These are phyloP conservation scores for Macrocybe gigantea DNA, from an alignment of 768 basidiomycete species.

Conservation along the genomic window DNA sequence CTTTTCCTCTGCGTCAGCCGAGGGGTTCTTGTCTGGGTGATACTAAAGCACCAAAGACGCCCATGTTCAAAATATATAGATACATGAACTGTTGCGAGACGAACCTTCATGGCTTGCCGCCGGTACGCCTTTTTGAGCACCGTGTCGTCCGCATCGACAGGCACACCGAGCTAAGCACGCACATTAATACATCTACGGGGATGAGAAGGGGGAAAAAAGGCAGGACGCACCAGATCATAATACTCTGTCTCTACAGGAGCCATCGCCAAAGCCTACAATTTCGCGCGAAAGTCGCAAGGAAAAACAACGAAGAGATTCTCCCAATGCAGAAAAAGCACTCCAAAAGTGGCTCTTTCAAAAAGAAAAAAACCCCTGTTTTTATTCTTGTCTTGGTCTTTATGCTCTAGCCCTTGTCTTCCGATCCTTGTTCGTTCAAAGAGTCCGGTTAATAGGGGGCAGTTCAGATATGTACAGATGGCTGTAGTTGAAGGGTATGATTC, in stretches of 20 bases:
- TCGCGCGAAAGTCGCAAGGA: no score
- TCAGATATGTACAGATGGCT: neutral
- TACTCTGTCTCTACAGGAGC: constrained; percentile 89
- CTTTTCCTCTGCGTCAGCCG: constrained; percentile 89
- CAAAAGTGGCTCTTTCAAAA: no score
- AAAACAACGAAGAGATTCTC: no score
- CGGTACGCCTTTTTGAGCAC: constrained; percentile 93
- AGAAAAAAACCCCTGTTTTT: no score
- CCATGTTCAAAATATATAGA: neutral
- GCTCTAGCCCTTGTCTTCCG: neutral
- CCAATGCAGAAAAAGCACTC: no score
- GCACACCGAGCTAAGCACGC: constrained; percentile 55
- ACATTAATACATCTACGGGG: constrained; percentile 2
- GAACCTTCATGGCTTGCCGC: constrained; percentile 88
- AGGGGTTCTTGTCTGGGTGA: constrained; percentile 93
- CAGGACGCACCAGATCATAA: constrained; percentile 67
- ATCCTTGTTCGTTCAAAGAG: neutral
- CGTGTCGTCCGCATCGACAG: constrained; percentile 68
- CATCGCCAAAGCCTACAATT: constrained; percentile 32
- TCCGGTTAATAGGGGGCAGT: neutral
- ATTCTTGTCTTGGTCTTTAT: no score
- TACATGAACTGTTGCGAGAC: constrained; percentile 13
- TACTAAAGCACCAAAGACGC: constrained; percentile 40
- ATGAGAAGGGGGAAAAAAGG: neutral
- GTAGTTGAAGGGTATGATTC: neutral